phyloP scores from a whole-genome alignment of 495 filamentous ascomycete species.

The Pyrenopolyporus hunteri region DNA sequence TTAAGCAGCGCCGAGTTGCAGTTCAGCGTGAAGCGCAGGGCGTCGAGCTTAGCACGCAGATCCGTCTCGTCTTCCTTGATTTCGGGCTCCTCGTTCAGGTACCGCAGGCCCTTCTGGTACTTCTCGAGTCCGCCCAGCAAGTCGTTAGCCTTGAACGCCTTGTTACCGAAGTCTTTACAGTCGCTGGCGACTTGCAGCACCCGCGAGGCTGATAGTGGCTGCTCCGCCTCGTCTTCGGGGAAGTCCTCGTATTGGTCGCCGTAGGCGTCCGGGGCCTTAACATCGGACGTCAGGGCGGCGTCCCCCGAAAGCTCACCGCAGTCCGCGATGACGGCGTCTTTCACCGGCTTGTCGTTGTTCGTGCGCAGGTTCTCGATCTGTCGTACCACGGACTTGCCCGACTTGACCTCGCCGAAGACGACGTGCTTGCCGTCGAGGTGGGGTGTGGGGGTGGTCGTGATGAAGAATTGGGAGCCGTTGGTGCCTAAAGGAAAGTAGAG shows the following conservation, averaged over 20 bases:
- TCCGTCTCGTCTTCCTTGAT: slow-evolving; percentile 72
- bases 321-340: slow-evolving; percentile 76
- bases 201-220: slow-evolving; percentile 63
- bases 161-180: slow-evolving; percentile 91
- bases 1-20: slow-evolving; percentile 80
- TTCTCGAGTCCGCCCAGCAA: slow-evolving; percentile 78
- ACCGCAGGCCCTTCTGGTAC: slow-evolving; percentile 97
- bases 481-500: slow-evolving; percentile 58
- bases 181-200: slow-evolving; percentile 81
- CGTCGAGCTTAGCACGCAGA: slow-evolving; percentile 67
- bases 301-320: slow-evolving; percentile 83
- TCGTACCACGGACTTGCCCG: slow-evolving; percentile 87
- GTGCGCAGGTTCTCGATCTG: slow-evolving; percentile 90
- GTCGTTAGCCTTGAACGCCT: slow-evolving; percentile 83
- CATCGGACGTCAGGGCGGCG: slow-evolving; percentile 65
- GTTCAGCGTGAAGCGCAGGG: slow-evolving; percentile 77
- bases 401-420: slow-evolving; percentile 94
- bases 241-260: slow-evolving; percentile 97
- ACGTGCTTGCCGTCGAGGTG: slow-evolving; percentile 98
- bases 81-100: slow-evolving; percentile 86
- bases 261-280: slow-evolving; percentile 73
- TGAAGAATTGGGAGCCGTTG: slow-evolving; percentile 98
- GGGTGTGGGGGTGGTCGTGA: slow-evolving; percentile 91
- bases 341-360: slow-evolving; percentile 76
- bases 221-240: slow-evolving; percentile 73